Base-by-base conservation (phyloP, 108 stramenopile species). In the Licmophora abbreviata region DNA sequence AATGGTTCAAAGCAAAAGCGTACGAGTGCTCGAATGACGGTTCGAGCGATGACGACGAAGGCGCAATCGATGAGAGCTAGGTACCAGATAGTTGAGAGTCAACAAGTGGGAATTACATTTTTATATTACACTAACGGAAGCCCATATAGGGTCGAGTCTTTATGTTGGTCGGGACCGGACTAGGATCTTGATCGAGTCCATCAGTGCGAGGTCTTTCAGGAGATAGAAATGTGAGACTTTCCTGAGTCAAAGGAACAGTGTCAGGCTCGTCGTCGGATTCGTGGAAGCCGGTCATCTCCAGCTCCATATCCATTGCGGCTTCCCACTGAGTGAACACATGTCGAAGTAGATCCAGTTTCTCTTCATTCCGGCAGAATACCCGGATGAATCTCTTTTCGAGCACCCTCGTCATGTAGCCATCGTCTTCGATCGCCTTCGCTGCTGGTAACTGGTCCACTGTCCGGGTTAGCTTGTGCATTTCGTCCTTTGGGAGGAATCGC, bases 401-500 rank as follows among this genome's bases (percentile, higher is more conserved):
- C 69, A 74, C 14, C 33, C 37, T 27, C 26, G 43, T 52, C 2
- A 48, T 4, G 23, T 66, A 60, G 29, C 65, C 54, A 10, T 37
- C 32, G 11, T 50, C 56, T 27, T 71, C 46, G 4, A 63, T 40
- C 36, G 37, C 50, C 11, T 55, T 31, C 8, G 83, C 87, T 9
- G 47, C 51, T n/a, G 79, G 82, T 15, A 83, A 48, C 8, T 68
- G 58, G 1, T 74, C 64, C 3, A 49, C 45, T 0, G 51, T 28
- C 9, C 58, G 62, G 30, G 26, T 27, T 2, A 76, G 56, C 29
- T 47, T 56, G 22, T 33, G 54, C 38, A 66, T 44, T 12, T 64
- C 42, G 8, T 26, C 49, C 61, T 81, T 83, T 24, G 50, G 41
- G 7, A 85, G 52, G 44, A 93, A 88, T 30, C 92, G 66, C 68